Evolutionary conservation across 2,329 filamentous ascomycete genomes (phyloP).

Genomic region (Colletotrichum coccodes): DNA sequence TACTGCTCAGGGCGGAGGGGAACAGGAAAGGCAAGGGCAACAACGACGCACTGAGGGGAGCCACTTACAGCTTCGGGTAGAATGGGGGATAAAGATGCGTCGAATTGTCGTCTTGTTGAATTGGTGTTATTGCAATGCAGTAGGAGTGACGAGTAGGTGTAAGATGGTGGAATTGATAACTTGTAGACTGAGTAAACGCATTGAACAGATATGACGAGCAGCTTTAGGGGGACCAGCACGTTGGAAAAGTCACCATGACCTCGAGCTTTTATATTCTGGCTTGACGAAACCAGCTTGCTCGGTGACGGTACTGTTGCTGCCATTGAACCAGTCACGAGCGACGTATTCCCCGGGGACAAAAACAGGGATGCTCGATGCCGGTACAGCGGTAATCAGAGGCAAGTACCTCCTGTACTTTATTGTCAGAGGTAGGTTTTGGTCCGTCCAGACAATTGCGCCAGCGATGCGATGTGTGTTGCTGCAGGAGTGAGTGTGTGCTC

Average conservation of each 20-base stretch:
- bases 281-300: slow-evolving; percentile 33
- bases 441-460: background rate
- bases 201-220: slow-evolving; percentile 28
- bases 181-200: slow-evolving; percentile 25
- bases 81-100: slow-evolving; percentile 14
- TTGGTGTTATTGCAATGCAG: slow-evolving; percentile 26
- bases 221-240: background rate
- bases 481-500: background rate
- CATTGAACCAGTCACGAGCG: slow-evolving; percentile 31
- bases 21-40: slow-evolving; percentile 1
- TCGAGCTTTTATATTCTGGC: slow-evolving; percentile 30
- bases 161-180: background rate
- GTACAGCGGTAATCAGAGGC: slow-evolving; percentile 13
- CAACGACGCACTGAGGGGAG: slow-evolving; percentile 12
- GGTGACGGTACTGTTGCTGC: slow-evolving; percentile 27
- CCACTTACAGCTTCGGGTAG: slow-evolving; percentile 25
- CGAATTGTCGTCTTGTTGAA: background rate
- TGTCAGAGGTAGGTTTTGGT: background rate
- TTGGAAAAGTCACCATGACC: slow-evolving; percentile 18
- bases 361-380: slow-evolving; percentile 32
- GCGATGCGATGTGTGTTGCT: background rate
- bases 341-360: slow-evolving; percentile 20
- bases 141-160: slow-evolving; percentile 6
- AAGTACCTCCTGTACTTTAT: slow-evolving; percentile 11
- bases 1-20: background rate